phyloP scores from a whole-genome alignment of 2,329 filamentous ascomycete genomes.

The Colletotrichum tropicicola region DNA sequence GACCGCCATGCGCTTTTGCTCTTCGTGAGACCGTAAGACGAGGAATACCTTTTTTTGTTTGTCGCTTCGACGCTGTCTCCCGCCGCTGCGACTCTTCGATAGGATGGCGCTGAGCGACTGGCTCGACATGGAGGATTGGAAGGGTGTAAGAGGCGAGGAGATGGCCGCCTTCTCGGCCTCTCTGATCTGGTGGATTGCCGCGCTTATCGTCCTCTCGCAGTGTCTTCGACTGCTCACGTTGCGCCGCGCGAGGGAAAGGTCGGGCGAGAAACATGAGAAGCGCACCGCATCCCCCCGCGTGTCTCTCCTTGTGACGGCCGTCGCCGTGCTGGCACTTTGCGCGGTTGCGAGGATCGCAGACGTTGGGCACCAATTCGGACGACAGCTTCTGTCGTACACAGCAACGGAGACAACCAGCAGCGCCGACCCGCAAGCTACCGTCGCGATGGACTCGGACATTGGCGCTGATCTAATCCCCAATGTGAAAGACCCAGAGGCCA shows the following conservation, averaged over 20 bases:
- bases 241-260: neutral
- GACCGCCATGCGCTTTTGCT: neutral
- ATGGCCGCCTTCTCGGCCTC: neutral
- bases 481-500: constrained; percentile 17
- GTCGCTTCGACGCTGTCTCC: neutral
- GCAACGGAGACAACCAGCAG: neutral
- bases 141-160: neutral
- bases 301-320: constrained; percentile 5
- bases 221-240: constrained; percentile 10
- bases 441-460: constrained; percentile 4
- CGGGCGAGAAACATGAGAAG: constrained; percentile 3
- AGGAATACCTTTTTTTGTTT: neutral
- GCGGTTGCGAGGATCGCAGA: constrained; percentile 6
- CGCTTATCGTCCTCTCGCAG: constrained; percentile 13
- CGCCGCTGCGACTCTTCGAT: neutral
- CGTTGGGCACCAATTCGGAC: neutral
- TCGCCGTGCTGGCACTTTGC: constrained; percentile 16
- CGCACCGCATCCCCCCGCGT: neutral
- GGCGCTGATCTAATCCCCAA: constrained; percentile 25
- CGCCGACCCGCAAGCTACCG: neutral
- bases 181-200: constrained; percentile 15
- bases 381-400: neutral
- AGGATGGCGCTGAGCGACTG: neutral
- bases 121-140: neutral
- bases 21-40: neutral